Evolutionary conservation across 208 protist species (phyloP).

Genomic region (Acanthamoeba healyi): DNA sequence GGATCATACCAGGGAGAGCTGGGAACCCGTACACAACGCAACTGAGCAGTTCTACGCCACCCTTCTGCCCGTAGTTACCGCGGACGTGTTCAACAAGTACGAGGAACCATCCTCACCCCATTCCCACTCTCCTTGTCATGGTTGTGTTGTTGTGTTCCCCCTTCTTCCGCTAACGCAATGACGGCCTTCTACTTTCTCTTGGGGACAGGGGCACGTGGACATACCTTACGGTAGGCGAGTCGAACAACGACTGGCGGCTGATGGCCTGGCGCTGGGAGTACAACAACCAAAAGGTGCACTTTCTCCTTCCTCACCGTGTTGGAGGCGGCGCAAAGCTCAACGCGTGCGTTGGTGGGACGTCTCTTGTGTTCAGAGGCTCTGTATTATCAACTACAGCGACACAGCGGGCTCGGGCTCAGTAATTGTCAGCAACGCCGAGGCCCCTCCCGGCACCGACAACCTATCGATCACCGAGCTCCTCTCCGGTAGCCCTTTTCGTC

Average conservation of each 20-base stretch:
- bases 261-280: conserved; percentile 86
- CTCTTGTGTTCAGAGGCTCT: conserved; percentile 73
- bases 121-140: not conserved
- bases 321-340: too few species aligned
- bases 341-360: too few species aligned
- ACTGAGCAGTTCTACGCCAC: conserved; percentile 83
- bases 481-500: conserved; percentile 43
- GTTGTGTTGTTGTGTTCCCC: too few species aligned
- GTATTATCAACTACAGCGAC: conserved; percentile 87
- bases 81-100: conserved; percentile 83
- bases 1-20: conserved; percentile 72
- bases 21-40: conserved; percentile 75
- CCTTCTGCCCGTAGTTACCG: conserved; percentile 82
- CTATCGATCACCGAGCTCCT: conserved; percentile 82
- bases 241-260: conserved; percentile 74
- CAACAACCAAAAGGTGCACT: conserved; percentile 65
- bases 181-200: too few species aligned
- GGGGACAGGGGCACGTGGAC: not conserved
- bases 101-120: too few species aligned
- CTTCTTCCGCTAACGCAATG: too few species aligned
- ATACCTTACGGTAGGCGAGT: not conserved
- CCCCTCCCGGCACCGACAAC: conserved; percentile 79
- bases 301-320: not conserved
- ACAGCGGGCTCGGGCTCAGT: conserved; percentile 65
- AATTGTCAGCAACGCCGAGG: conserved; percentile 75